phyloP scores from a whole-genome alignment of 305 asterid genomes.

The Fraxinus latifolia region DNA sequence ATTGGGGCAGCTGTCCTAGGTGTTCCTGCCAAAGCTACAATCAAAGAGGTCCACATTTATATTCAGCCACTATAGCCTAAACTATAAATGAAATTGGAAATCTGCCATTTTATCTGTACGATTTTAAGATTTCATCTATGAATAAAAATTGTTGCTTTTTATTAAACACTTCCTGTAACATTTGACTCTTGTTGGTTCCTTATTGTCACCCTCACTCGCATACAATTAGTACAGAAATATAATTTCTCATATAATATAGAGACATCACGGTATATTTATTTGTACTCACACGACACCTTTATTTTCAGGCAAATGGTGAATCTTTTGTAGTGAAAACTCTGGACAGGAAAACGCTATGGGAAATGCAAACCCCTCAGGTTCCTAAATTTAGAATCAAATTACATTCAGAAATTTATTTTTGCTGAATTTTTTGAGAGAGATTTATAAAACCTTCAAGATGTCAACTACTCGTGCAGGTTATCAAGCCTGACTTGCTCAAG shows the following conservation, averaged over 20 bases:
- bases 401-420: not conserved
- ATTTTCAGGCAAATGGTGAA: constrained; percentile 70
- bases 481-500: constrained; percentile 84
- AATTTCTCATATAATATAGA: not conserved
- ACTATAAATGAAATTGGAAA: not conserved
- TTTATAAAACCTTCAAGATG: not conserved
- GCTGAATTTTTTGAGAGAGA: not conserved
- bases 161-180: not conserved
- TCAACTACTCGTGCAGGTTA: constrained; percentile 48
- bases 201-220: not conserved
- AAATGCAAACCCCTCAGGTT: constrained; percentile 99
- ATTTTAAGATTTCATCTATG: not conserved
- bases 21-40: constrained; percentile 93
- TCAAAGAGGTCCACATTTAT: constrained; percentile 65
- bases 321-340: constrained; percentile 84
- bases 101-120: not conserved
- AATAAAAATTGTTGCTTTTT: not conserved
- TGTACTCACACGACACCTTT: not conserved
- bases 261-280: not conserved
- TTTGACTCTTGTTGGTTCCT: not conserved
- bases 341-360: constrained; percentile 86
- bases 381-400: constrained; percentile 1
- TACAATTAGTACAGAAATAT: not conserved
- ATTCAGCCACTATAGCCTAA: constrained; percentile 2
- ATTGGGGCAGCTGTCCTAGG: constrained; percentile 98